These are phyloP conservation scores for Teunomyces panamensis DNA, from an alignment of 805 yeast genomes.

Conservation along the genomic window DNA sequence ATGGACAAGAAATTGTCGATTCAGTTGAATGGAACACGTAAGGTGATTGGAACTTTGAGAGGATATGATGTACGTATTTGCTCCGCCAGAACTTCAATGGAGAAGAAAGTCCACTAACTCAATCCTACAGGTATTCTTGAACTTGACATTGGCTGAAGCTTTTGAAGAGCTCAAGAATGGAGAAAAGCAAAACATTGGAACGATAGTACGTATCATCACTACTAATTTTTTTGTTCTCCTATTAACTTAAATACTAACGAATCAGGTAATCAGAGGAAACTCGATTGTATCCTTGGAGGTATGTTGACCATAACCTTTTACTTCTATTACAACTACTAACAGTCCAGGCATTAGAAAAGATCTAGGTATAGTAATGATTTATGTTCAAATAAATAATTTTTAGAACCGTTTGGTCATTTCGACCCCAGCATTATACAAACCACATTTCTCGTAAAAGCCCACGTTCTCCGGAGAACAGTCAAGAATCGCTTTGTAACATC, in stretches of 20 bases:
- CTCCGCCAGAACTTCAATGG: background rate
- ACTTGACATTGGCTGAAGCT: slow-evolving; percentile 69
- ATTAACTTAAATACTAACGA: slow-evolving; percentile 14
- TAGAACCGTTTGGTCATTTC: slow-evolving; percentile 60
- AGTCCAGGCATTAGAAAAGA: slow-evolving; percentile 32
- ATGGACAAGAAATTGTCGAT: slow-evolving; percentile 73
- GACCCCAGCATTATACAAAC: slow-evolving; percentile 59
- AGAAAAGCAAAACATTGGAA: slow-evolving; percentile 57
- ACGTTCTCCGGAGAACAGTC: slow-evolving; percentile 86
- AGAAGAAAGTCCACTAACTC: slow-evolving; percentile 14
- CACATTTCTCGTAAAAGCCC: slow-evolving; percentile 87
- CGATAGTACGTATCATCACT: slow-evolving; percentile 42
- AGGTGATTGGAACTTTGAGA: slow-evolving; percentile 73
- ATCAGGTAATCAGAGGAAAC: slow-evolving; percentile 65
- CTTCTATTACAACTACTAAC: slow-evolving; percentile 20
- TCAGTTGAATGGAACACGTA: slow-evolving; percentile 75
- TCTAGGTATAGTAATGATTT: slow-evolving; percentile 12
- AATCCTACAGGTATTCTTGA: slow-evolving; percentile 50
- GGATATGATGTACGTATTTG: slow-evolving; percentile 68
- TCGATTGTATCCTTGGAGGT: slow-evolving; percentile 73
- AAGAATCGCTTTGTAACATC: slow-evolving; percentile 85
- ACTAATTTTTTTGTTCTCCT: too few relatives aligned
- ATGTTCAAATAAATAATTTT: slow-evolving; percentile 11
- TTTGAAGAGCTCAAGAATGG: slow-evolving; percentile 55
- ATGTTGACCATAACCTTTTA: slow-evolving; percentile 17